A percentile compares a stretch with the other conserved stretches of the same genome.
Evolutionary conservation across 2,329 filamentous ascomycete genomes (phyloP).

Genomic region (Botryotinia convoluta): DNA sequence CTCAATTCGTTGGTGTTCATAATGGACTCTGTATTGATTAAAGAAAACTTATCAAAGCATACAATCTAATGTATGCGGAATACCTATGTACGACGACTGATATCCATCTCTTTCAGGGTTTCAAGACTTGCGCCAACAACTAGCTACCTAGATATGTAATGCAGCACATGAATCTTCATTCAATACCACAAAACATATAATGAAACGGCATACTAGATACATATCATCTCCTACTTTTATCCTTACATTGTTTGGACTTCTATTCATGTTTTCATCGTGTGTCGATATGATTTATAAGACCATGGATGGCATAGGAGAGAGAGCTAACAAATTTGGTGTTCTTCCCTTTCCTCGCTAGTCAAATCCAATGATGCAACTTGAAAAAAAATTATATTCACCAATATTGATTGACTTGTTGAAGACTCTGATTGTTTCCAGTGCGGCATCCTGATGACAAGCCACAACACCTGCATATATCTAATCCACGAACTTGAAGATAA

Average conservation of each 20-base stretch:
- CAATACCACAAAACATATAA: background rate
- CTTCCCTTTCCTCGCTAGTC: slow-evolving; percentile 7
- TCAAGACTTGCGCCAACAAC: background rate
- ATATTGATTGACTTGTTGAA: background rate
- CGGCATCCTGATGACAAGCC: background rate
- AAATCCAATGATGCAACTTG: background rate
- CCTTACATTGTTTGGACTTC: background rate
- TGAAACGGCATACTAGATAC: background rate
- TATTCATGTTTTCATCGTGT: background rate
- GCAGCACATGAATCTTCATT: background rate
- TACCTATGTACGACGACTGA: background rate
- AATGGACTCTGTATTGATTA: background rate
- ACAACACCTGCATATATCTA: slow-evolving; percentile 3
- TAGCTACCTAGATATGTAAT: background rate
- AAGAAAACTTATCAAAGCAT: background rate
- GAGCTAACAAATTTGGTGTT: slow-evolving; percentile 10
- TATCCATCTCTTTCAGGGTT: background rate
- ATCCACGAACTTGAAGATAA: background rate
- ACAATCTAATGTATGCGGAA: background rate
- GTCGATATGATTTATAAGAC: background rate
- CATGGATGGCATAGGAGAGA: background rate
- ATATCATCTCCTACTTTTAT: background rate
- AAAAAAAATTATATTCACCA: slow-evolving; percentile 8
- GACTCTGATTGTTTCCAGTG: slow-evolving; percentile 8
- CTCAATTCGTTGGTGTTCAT: background rate